Evolutionary conservation across 371 early-diverging fungal genomes (phyloP).

Genomic region (Rhizopus sp.): DNA sequence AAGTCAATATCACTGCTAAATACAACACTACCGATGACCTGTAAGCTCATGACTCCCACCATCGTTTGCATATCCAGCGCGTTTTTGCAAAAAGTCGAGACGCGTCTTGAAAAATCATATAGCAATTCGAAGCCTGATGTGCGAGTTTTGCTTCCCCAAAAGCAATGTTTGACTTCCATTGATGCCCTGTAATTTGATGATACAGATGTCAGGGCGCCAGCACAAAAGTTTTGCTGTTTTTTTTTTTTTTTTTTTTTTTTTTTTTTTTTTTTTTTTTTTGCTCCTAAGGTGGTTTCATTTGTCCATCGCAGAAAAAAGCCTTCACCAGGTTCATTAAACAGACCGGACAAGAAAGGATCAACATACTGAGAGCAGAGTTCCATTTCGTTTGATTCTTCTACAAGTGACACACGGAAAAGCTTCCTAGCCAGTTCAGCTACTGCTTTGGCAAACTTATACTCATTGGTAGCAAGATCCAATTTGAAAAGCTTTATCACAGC

Average conservation of each 20-base stretch:
- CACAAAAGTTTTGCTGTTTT: conserved; percentile 8
- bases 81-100: conserved; percentile 19
- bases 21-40: too few species aligned
- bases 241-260: not conserved
- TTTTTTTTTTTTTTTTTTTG: too few species aligned
- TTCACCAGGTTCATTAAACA: conserved; percentile 19
- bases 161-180: conserved; percentile 12
- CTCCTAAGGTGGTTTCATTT: conserved; percentile 14
- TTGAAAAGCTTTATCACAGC: not conserved
- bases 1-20: too few species aligned
- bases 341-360: conserved; percentile 19
- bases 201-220: conserved; percentile 15
- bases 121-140: conserved; percentile 11
- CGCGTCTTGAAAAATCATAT: conserved; percentile 15
- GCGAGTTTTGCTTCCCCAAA: conserved; percentile 23
- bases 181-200: conserved; percentile 7
- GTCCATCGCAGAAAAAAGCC: conserved; percentile 14
- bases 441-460: conserved; percentile 9
- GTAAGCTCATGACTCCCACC: conserved; percentile 17
- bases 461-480: conserved; percentile 3
- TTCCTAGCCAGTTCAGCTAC: conserved; percentile 1
- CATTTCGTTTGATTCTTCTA: conserved; percentile 13
- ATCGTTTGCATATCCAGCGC: conserved; percentile 17
- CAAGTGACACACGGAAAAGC: conserved; percentile 1
- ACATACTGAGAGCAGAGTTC: conserved; percentile 17